A percentile compares a stretch with the other conserved stretches of the same genome.
Conservation (phyloP, 371 early-diverging fungal species). For the Nematocida ausubeli region DNA sequence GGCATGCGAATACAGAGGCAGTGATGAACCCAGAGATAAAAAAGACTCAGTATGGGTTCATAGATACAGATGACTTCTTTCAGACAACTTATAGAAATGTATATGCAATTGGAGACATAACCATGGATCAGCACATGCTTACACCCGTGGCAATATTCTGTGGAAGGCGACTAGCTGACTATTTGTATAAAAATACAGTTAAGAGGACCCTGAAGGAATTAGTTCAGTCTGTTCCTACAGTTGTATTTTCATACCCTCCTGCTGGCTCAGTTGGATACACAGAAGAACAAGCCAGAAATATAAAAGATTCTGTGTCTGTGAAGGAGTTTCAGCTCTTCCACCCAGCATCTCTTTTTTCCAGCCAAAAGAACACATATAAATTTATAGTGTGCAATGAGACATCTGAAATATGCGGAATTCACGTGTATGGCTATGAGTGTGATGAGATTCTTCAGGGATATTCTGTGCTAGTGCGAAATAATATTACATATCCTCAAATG, state of each 20-base stretch:
- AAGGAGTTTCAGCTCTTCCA: neutral
- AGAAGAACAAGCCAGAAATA: slow-evolving; percentile 73
- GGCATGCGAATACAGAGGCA: slow-evolving; percentile 73
- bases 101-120: slow-evolving; percentile 86
- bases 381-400: slow-evolving; percentile 20
- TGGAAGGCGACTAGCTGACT: slow-evolving; percentile 80
- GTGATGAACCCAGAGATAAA: slow-evolving; percentile 71
- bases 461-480: slow-evolving; percentile 15
- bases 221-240: slow-evolving; percentile 76
- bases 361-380: slow-evolving; percentile 26
- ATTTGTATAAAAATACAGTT: slow-evolving; percentile 77
- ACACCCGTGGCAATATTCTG: slow-evolving; percentile 77
- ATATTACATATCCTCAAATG: neutral
- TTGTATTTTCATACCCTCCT: slow-evolving; percentile 87
- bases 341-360: neutral
- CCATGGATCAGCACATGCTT: slow-evolving; percentile 75
- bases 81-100: slow-evolving; percentile 72
- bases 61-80: slow-evolving; percentile 74
- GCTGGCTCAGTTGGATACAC: slow-evolving; percentile 76
- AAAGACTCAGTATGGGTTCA: slow-evolving; percentile 72
- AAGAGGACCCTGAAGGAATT: slow-evolving; percentile 72
- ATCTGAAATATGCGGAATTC: slow-evolving; percentile 21
- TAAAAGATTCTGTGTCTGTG: neutral
- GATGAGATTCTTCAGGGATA: slow-evolving; percentile 49
- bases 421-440: slow-evolving; percentile 34